Base-by-base conservation (phyloP, 352 stramenopile genomes). In the Pythium aquatile region DNA sequence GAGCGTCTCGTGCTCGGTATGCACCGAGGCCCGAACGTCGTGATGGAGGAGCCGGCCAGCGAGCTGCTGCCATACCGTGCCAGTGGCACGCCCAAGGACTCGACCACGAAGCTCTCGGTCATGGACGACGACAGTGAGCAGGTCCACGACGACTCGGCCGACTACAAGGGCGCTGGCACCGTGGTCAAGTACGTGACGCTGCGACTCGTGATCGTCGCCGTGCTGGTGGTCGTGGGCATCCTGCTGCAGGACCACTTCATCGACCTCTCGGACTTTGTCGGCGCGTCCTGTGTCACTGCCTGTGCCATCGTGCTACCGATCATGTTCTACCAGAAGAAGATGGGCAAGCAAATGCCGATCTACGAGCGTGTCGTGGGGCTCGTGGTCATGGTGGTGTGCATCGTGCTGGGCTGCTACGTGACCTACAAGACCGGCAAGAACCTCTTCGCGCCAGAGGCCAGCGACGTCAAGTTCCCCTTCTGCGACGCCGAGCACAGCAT, bases 321-420 rank as follows among this genome's bases (percentile, higher is more conserved):
- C 58, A 63, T 80, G 61, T 88, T 90, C 70, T 90, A 90, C 76
- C 58, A 87, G 16, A 89, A 87, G 68, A 74, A 81, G 54, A 73
- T 85, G 52, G 84, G 78, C 77, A 52, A 72, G 39, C 56, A 57
- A 26, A 87, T 79, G 56, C 65, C 65, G 13, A 28, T 77, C 0
- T 69, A 71, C 48, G 79, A 88, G 63, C 62, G 63, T 24, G 60
- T 66, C 17, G 65, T 69, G 0, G 73, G 73, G 10, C 11, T 71
- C 6, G 2, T 87, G 29, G 66, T 87, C 24, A 62, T 90, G 9
- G 44, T 74, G 0, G 64, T 87, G 32, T 87, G 79, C 44, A 63
- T 72, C 26, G 52, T 64, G 39, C 63, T 81, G 5, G 79, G 78
- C 14, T 20, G 32, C 14, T 48, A 48, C 40, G 40, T 48, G 40